A percentile compares a stretch with the other conserved stretches of the same genome.
phyloP scores from a whole-genome alignment of 2,329 filamentous ascomycete genomes.

The Xylariaceae sp. region DNA sequence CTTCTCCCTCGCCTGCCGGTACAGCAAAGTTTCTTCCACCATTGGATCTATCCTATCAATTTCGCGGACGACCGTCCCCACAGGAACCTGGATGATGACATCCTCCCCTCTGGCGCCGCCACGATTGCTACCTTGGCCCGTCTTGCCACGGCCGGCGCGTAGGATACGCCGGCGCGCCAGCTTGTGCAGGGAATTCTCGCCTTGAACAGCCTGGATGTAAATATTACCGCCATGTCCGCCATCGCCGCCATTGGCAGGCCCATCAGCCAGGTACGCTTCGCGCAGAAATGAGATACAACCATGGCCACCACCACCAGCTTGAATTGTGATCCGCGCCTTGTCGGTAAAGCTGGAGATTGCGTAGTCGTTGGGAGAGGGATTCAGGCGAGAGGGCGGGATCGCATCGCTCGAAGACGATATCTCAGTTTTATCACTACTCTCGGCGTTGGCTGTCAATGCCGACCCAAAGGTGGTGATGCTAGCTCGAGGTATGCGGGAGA shows the following conservation, averaged over 20 bases:
- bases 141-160: slow-evolving; percentile 76
- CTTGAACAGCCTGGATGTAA: slow-evolving; percentile 91
- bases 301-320: slow-evolving; percentile 82
- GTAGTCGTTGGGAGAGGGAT: slow-evolving; percentile 86
- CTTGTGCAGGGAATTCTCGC: slow-evolving; percentile 93
- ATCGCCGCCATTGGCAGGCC: slow-evolving; percentile 92
- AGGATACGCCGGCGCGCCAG: slow-evolving; percentile 77
- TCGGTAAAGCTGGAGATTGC: slow-evolving; percentile 84
- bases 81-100: slow-evolving; percentile 85
- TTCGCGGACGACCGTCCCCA: slow-evolving; percentile 90
- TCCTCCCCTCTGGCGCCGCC: slow-evolving; percentile 85
- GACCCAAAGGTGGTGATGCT: slow-evolving; percentile 33
- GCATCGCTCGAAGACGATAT: slow-evolving; percentile 43
- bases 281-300: slow-evolving; percentile 94
- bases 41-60: slow-evolving; percentile 78
- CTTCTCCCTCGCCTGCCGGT: slow-evolving; percentile 48
- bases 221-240: slow-evolving; percentile 90
- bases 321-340: slow-evolving; percentile 76
- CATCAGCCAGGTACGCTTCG: slow-evolving; percentile 87
- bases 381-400: slow-evolving; percentile 65
- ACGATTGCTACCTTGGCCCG: slow-evolving; percentile 75
- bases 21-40: slow-evolving; percentile 60
- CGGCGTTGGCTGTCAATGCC: slow-evolving; percentile 28
- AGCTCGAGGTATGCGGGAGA: slow-evolving; percentile 35
- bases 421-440: slow-evolving; percentile 33